These are phyloP conservation scores for Backusella liffmaniae DNA, from an alignment of 192 early-diverging fungal species.

Conservation along the genomic window DNA sequence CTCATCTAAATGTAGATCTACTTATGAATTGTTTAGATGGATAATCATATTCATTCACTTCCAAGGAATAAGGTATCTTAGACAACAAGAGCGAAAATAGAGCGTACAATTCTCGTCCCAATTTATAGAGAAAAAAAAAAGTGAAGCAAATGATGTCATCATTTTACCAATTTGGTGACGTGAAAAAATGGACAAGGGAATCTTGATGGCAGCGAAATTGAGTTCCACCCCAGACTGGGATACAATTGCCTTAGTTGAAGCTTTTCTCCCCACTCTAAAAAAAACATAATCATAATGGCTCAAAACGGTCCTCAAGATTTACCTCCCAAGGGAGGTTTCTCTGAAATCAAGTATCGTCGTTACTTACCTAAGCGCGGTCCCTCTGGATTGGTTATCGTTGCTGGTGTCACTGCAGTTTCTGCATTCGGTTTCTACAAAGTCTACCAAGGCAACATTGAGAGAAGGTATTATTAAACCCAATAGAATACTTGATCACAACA, in stretches of 20 bases:
- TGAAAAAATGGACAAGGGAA: conserved; percentile 5
- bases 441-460: conserved; percentile 63
- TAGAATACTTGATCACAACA: neutral
- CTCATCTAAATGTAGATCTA: too few species aligned
- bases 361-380: conserved; percentile 89
- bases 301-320: conserved; percentile 58
- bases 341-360: conserved; percentile 85
- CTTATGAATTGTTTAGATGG: too few species aligned
- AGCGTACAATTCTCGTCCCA: too few species aligned
- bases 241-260: conserved; percentile 3
- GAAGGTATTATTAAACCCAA: conserved; percentile 50
- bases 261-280: conserved; percentile 10
- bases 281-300: conserved; percentile 1
- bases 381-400: conserved; percentile 81
- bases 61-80: too few species aligned
- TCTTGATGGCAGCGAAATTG: conserved; percentile 4
- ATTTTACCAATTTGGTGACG: neutral
- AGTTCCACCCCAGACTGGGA: conserved; percentile 8
- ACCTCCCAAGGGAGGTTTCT: conserved; percentile 78
- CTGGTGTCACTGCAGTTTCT: conserved; percentile 70
- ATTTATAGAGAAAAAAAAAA: too few species aligned
- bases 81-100: too few species aligned
- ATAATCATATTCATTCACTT: too few species aligned
- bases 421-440: conserved; percentile 80
- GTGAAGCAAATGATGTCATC: neutral